Evolutionary conservation across 257 asterid genomes (phyloP).

Genomic region (Solanum medicagineum): DNA sequence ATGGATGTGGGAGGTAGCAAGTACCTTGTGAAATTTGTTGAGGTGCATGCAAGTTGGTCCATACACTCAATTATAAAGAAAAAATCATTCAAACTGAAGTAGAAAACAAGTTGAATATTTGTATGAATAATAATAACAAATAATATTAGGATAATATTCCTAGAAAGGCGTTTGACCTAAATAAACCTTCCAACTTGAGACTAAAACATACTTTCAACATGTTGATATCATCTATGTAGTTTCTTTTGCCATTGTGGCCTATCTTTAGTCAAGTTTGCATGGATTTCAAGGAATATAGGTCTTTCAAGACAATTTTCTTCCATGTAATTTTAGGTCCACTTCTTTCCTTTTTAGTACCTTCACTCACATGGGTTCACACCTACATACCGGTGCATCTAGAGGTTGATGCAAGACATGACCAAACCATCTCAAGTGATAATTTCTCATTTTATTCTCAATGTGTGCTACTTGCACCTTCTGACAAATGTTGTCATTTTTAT

Average conservation of each 20-base stretch:
- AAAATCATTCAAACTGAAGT: background rate
- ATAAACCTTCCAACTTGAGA: background rate
- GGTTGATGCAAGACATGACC: background rate
- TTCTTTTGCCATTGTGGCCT: background rate
- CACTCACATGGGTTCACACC: background rate
- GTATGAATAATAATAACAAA: background rate
- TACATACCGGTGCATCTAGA: background rate
- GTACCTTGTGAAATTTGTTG: background rate
- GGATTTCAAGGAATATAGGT: background rate
- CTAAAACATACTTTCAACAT: background rate
- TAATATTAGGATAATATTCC: background rate
- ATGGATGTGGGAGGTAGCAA: background rate
- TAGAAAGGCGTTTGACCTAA: background rate
- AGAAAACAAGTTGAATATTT: background rate
- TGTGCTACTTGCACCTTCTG: background rate
- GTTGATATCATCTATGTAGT: background rate
- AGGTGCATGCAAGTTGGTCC: background rate
- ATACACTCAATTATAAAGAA: background rate
- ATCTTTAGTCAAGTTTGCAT: background rate
- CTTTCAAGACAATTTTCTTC: background rate
- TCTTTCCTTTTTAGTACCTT: background rate
- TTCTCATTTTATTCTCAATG: background rate
- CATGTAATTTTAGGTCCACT: background rate
- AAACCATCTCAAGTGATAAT: background rate
- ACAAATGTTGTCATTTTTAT: background rate